Base-by-base conservation (phyloP, 352 stramenopile species). In the Albugo laibachii region DNA sequence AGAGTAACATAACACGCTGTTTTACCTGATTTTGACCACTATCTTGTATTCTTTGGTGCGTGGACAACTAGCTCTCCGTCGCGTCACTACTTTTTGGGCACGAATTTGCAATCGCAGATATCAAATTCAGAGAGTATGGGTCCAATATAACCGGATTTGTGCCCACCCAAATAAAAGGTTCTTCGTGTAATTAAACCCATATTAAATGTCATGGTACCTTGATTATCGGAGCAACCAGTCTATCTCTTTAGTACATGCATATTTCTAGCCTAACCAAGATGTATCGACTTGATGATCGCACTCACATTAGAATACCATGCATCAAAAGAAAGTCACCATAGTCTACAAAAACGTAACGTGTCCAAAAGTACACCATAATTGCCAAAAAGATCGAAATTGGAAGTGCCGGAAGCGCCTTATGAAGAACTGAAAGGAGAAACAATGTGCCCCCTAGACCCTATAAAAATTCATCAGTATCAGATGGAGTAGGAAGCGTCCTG, bases 321-420 rank as follows among this genome's bases (percentile, higher is more conserved):
- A 47, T 16, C 66, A 83, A 83, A 58, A 88, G 59, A 54, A 88
- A 88, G 47, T 67, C 72, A 52, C 69, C 83, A 50, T 83, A 88
- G 54, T 85, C 76, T 36, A 83, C 72, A 55, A 85, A 84, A 40
- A 83, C 61, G 62, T 82, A 85, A 46, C 72, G 61, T 45, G 76
- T 83, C 58, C 79, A 69, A 50, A 89, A 79, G 60, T 86, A 89
- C 50, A 89, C 82, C 49, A 72, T 66, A 41, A 66, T 80, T 43
- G 73, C 70, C 37, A 89, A 56, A 51, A 89, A 89, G 52, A 89
- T 89, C 47, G 76, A 89, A 54, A 99, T 97, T 5, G 95, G 95
- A 42, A 99, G 57, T 14, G 95, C 94, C 0, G 92, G 92, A 12
- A 98, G 63, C 14, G 93, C 92, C 55, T 87, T 86, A 50, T 96